These are phyloP conservation scores for Ceratobasidium sp. DNA, from an alignment of 1,284 basidiomycete genomes.

Conservation along the genomic window DNA sequence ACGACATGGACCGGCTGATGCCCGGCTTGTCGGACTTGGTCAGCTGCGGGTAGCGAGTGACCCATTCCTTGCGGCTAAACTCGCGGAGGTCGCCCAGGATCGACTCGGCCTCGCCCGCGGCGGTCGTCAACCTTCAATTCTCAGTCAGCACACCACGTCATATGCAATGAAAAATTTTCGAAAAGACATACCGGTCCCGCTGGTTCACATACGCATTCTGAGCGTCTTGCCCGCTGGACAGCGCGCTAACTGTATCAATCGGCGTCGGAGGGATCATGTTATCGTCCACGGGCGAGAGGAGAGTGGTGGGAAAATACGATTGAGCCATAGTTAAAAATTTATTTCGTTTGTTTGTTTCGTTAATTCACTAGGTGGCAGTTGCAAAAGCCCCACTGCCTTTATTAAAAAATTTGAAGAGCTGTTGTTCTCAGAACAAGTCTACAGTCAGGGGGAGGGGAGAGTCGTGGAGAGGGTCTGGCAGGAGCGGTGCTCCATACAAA, in stretches of 20 bases:
- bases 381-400: slow-evolving; percentile 1
- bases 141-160: slow-evolving; percentile 9
- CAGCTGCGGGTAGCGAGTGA: slow-evolving; percentile 87
- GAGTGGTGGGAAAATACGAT: slow-evolving; percentile 45
- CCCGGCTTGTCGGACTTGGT: slow-evolving; percentile 52
- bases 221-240: slow-evolving; percentile 70
- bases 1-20: slow-evolving; percentile 76
- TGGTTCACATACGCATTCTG: slow-evolving; percentile 80
- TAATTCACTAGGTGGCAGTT: too few species aligned
- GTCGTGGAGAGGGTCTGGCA: slow-evolving; percentile 24
- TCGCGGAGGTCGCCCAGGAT: slow-evolving; percentile 80
- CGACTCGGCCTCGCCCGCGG: slow-evolving; percentile 78
- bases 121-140: slow-evolving; percentile 74
- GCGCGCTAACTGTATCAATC: slow-evolving; percentile 5
- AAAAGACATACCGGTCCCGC: slow-evolving; percentile 75
- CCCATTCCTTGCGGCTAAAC: slow-evolving; percentile 90
- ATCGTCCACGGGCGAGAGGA: slow-evolving; percentile 17
- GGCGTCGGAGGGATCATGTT: slow-evolving; percentile 36
- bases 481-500: not conserved
- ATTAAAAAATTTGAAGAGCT: slow-evolving; percentile 20
- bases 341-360: too few species aligned
- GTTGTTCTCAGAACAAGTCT: not conserved
- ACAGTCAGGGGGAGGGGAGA: slow-evolving; percentile 21
- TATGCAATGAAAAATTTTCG: slow-evolving; percentile 51
- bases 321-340: slow-evolving; percentile 37